Base-by-base conservation (phyloP, 495 filamentous ascomycete genomes). In the Penicillium malachiteum region DNA sequence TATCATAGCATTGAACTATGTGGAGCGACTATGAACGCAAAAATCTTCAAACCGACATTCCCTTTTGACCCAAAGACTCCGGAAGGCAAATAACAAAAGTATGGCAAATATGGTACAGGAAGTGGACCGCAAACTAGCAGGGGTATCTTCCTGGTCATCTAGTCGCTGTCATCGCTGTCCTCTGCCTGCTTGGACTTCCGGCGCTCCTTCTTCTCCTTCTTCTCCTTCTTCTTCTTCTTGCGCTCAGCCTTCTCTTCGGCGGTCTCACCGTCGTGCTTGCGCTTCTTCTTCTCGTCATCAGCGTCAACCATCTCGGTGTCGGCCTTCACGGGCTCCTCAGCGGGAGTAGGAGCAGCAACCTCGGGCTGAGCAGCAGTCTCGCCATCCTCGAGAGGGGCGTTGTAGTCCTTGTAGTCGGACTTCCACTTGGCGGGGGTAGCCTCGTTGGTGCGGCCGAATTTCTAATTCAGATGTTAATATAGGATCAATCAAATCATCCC, bases 401-500 rank as follows among this genome's bases (percentile, higher is more conserved):
- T 87, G 79, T 84, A 96, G 76, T 98, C 94, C 69, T 87, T 92
- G 81, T 97, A 96, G 35, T 87, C 85, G 42, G 78, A 75, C 59
- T 87, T 92, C 94, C 94, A 98, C 70, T 92, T 86, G 44, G 89
- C 84, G 21, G 94, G 94, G 7, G 94, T 98, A 49, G 83, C 81
- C 67, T 96, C 93, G 72, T 97, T 98, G 48, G 89, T 71, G 40
- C 93, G 84, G 52, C 94, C 94, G 58, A 84, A 97, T 83, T 98
- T 98, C 84, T 83, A 50, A 16, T 49, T 30, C 32, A 52, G 63
- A 55, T 64, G 60, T 44, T 50, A 39, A 14, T 16, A 42, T n/a
- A 18, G 7, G 9, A 48, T 5, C 14, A n/a, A 31, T 30, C 10
- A 13, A 11, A 30, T 14, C 7, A 43, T 43, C 7, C 3, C 3